A percentile compares a stretch with the other conserved stretches of the same genome.
Conservation (phyloP, 345 rosid genomes). For the Anacardium occidentale region DNA sequence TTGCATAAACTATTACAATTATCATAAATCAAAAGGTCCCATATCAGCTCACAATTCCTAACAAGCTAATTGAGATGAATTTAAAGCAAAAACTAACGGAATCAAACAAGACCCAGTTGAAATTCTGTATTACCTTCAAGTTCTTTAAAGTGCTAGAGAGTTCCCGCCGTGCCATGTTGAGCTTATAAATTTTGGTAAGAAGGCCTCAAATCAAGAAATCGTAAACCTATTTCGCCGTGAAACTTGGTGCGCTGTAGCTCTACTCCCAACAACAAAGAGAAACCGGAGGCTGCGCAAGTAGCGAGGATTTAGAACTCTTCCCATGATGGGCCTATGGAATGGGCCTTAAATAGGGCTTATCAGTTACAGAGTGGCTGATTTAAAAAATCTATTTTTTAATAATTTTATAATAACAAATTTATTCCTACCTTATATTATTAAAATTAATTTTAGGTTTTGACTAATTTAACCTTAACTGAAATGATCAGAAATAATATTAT, state of each 20-base stretch:
- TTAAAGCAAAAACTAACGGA: no score
- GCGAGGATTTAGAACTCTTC: not conserved
- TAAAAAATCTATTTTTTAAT: no score
- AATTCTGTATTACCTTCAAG: slow-evolving; percentile 61
- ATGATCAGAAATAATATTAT: no score
- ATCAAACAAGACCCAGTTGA: not conserved
- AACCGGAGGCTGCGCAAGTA: not conserved
- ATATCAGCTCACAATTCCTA: not conserved
- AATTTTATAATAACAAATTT: no score
- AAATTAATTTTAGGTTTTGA: no score
- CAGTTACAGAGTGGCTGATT: no score
- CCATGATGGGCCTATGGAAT: no score
- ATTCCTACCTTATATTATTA: no score
- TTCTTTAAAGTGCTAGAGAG: slow-evolving; percentile 78
- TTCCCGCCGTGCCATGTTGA: slow-evolving; percentile 77
- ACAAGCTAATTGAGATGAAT: not conserved
- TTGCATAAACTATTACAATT: slow-evolving; percentile 72
- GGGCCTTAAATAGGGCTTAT: no score
- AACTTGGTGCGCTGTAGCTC: not conserved
- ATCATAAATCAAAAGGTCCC: not conserved
- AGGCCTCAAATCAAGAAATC: not conserved
- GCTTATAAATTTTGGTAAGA: not conserved
- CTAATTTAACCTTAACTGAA: no score
- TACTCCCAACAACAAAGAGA: not conserved
- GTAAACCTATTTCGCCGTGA: not conserved